Percentiles rank a stretch among this genome's conserved stretches.
Conservation (phyloP, 2,329 filamentous ascomycete genomes). For the Penicillium sp. region DNA sequence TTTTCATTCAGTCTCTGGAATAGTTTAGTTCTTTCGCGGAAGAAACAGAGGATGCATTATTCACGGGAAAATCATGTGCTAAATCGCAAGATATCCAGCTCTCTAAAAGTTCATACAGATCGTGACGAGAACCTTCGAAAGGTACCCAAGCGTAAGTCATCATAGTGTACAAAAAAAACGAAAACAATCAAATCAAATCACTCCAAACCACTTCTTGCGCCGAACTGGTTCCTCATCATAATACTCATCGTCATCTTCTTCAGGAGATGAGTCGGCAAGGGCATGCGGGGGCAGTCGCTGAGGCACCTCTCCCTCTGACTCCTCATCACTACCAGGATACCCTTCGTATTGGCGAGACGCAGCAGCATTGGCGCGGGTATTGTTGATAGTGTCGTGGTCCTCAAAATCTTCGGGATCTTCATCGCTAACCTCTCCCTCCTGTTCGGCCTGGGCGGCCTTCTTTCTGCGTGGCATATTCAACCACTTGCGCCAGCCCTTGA, state of each 20-base stretch:
- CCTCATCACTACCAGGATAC: conserved; percentile 28
- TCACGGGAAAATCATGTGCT: neutral
- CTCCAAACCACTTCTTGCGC: conserved; percentile 28
- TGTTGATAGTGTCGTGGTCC: conserved; percentile 27
- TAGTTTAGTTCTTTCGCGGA: neutral
- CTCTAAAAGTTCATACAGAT: conserved; percentile 13
- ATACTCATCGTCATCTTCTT: conserved; percentile 13
- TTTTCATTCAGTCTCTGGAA: too few species aligned
- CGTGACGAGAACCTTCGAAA: conserved; percentile 9
- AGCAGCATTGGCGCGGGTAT: conserved; percentile 30
- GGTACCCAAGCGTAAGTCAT: conserved; percentile 11
- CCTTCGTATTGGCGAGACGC: conserved; percentile 24
- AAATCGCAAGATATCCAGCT: neutral
- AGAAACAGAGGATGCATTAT: neutral
- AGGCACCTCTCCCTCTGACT: conserved; percentile 20
- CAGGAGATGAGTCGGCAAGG: conserved; percentile 10
- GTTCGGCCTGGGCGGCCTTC: conserved; percentile 16
- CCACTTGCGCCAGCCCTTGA: conserved; percentile 48
- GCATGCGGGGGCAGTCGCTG: conserved; percentile 17
- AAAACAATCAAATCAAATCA: conserved; percentile 3
- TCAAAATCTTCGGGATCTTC: conserved; percentile 29
- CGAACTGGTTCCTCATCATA: conserved; percentile 20
- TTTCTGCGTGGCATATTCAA: conserved; percentile 35
- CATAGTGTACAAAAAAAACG: conserved; percentile 21
- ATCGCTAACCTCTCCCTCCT: conserved; percentile 23